Conservation (phyloP, 768 basidiomycete species). For the Vishniacozyma victoriae region DNA sequence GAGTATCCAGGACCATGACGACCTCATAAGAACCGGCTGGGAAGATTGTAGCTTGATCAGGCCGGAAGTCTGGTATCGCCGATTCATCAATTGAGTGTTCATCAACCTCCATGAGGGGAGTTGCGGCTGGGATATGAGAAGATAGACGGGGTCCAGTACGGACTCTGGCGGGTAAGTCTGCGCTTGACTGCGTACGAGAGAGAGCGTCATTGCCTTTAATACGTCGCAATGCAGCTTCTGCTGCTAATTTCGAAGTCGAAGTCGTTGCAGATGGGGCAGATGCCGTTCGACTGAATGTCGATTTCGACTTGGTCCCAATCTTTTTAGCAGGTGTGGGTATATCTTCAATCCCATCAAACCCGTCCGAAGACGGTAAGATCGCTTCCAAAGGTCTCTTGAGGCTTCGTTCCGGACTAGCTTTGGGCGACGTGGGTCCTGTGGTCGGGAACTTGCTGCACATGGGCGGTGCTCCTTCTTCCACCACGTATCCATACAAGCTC, state of each 20-base stretch:
- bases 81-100: neutral
- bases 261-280: conserved; percentile 4
- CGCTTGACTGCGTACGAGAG: conserved; percentile 4
- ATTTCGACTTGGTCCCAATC: neutral
- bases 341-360: neutral
- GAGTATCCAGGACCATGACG: conserved; percentile 47
- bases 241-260: conserved; percentile 6
- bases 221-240: conserved; percentile 21
- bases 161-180: neutral
- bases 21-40: conserved; percentile 47
- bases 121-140: conserved; percentile 19
- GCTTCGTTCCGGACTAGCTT: neutral
- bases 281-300: conserved; percentile 6
- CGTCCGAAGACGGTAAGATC: no score
- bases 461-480: conserved; percentile 38
- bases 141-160: conserved; percentile 29
- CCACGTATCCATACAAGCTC: conserved; percentile 29
- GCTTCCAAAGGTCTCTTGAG: no score
- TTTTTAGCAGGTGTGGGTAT: neutral
- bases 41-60: conserved; percentile 38
- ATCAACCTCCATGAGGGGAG: neutral
- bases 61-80: conserved; percentile 16
- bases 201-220: conserved; percentile 2
- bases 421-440: neutral
- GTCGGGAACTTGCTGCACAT: conserved; percentile 27